Base-by-base conservation (phyloP, 306 rosid genomes). In the Phaseolus lunatus region DNA sequence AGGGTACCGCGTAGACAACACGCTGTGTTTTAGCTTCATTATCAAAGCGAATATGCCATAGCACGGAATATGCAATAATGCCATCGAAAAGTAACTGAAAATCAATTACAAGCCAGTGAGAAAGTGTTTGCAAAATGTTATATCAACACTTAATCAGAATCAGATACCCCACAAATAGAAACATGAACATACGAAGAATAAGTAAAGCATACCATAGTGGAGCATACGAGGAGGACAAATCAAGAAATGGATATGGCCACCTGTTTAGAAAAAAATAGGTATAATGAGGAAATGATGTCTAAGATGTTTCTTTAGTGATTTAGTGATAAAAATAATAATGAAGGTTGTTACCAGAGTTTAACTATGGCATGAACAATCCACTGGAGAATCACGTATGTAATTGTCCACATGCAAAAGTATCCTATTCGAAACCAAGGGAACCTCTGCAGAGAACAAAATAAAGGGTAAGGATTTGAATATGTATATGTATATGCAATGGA, bases 211-310 rank as follows among this genome's bases (percentile, higher is more conserved):
- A 94, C 99, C 99, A 91, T 23, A 96, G 75, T 59, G 99, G 99
- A 67, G 96, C 85, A 81, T 72, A 96, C 5, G 86, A 72, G 76
- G 94, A 87, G 81, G 99, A 88, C 88, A 96, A 84, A 62, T 96
- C 99, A 52, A 96, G 97, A 88, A 96, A 91, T 85, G 98, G 96
- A 82, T 96, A 96, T 31, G 99, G 97, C 99, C 99, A 96, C 99
- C 99, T 96, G 89, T 72, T 77, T 86, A 75, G 56, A 35, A 41
- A 27, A 45, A 33, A 41, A 24, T 2, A 24, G 5, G 35, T 31
- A 23, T 27, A 65, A 39, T 70, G 62, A 80, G 47, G 67, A 13
- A 75, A 71, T 26, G 24, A 64, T 77, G 54, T 49, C n/a, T 57
- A 10, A n/a, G 11, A 61, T 49, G 43, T 19, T 77, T 62, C 63